Base-by-base conservation (phyloP, 768 basidiomycete genomes). In the Hemileccinum impolitum region DNA sequence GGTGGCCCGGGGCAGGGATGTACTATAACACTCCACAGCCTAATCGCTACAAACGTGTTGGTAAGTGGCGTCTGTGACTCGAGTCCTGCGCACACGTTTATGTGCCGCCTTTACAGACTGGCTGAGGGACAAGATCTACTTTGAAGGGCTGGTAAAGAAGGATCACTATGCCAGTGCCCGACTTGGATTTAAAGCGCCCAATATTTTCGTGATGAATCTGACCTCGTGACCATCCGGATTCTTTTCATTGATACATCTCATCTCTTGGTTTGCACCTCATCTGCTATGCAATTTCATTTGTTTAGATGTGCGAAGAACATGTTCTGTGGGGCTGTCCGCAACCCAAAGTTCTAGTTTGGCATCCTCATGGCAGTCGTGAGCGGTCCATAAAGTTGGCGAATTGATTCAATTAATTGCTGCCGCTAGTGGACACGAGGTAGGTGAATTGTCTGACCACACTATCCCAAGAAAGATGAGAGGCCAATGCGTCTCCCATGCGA, bases 131-230 rank as follows among this genome's bases (percentile, higher is more conserved):
- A 75, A 77, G 46, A 72, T 77, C 18, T 88, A 75, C 64, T 90
- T 91, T 50, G 88, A 91, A 50, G 74, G 76, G 14, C 57, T 92
- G 48, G 55, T 55, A 11, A 79, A 73, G 61, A 78, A 84, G 54
- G 86, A 89, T 55, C 59, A 57, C 8, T 91, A 90, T 56, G 71
- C 76, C 2, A 55, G 67, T 23, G 62, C 72, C 9, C 77, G 87
- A 6, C 78, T 92, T 25, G 90, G 90, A 2, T 92, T 80, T 68
- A 77, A 74, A 47, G 90, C 90, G 3, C 81, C 88, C 6, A 91
- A 92, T 60, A 78, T 90, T 34, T 88, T 88, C 61, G 73, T 90
- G 34, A 81, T 91, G 84, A 75, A 76, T 47, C 54, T 87, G 35
- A 71, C 73, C 11, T 66, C 73, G n/a, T 83, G 64, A 70, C 46